Evolutionary conservation across 163 green algal genomes (phyloP).

Genomic region (Scenedesmus sp.): DNA sequence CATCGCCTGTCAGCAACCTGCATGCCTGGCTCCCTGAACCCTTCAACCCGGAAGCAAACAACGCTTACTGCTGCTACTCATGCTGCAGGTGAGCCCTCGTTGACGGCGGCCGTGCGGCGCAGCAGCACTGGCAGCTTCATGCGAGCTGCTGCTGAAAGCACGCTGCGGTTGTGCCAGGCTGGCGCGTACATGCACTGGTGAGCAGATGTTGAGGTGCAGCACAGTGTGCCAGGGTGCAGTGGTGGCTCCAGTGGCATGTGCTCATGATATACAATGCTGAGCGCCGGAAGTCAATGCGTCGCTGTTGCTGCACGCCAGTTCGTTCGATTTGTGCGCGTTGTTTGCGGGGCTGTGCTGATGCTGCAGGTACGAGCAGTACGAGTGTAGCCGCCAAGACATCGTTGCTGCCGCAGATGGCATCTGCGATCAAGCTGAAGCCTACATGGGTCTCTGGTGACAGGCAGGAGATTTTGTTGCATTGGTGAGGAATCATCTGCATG

Average conservation of each 20-base stretch:
- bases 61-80: neutral
- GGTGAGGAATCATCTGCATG: no score
- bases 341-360: neutral
- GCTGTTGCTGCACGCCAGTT: neutral
- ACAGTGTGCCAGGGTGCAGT: no score
- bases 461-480: neutral
- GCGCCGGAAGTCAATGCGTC: neutral
- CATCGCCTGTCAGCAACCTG: no score
- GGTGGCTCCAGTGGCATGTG: neutral
- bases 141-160: neutral
- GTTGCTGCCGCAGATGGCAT: neutral
- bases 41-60: no score
- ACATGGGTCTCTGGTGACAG: neutral
- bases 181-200: slow-evolving; percentile 49
- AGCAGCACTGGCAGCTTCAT: slow-evolving; percentile 44
- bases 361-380: slow-evolving; percentile 23
- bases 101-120: slow-evolving; percentile 34
- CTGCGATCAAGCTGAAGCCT: neutral
- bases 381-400: slow-evolving; percentile 8
- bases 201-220: neutral
- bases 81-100: slow-evolving; percentile 10
- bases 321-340: no score
- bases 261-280: neutral
- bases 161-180: slow-evolving; percentile 15
- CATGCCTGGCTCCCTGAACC: no score